Evolutionary conservation across 2,329 filamentous ascomycete genomes (phyloP), one percentile per base, ranked within the genome.

Genomic region (Botryosphaeria dothidea): DNA sequence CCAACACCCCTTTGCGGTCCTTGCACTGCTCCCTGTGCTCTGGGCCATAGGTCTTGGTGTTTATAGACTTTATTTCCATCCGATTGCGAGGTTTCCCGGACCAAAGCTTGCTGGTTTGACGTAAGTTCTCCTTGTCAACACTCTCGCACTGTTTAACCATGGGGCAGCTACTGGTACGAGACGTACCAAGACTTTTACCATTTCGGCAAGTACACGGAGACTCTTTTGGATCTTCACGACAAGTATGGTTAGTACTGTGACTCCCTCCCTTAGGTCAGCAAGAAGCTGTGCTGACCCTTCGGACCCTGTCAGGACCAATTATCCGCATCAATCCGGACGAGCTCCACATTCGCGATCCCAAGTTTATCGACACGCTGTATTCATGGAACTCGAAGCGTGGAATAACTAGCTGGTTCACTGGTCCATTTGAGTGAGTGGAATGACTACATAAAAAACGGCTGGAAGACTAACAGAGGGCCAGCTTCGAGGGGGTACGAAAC

Each of bases 241-340:
- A 68, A 69, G 65, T 79, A 78, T 67, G 74, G 74, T 76, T 64
- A n/a, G 58, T 38, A 36, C 27, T 17, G 21, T 13, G 15, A 11
- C 31, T 23, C 29, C 23, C 8, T 25, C 9, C 23, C 7, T n/a
- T 4, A 7, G 15, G 11, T 19, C 19, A 25, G 51, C 4, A 9
- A 17, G 3, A 3, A 2, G 8, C 7, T 48, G 3, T 46, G n/a
- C 41, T 29, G n/a, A 38, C 9, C 19, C 31, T 48, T 13, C 9
- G 19, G 17, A 8, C 2, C 9, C 3, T 4, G 27, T 19, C 31
- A 77, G 78, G 78, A 13, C 79, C 79, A 5, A 76, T 81, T 43
- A 71, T 81, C 21, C 74, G 79, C 58, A 79, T 81, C 64, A 79
- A 75, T 4, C 79, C 79, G 5, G 60, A 77, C 64, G 79, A 81